Percentiles rank a stretch among this genome's conserved stretches.
These are phyloP conservation scores for Dryas octopetala DNA, from an alignment of 306 rosid genomes.

Conservation along the genomic window DNA sequence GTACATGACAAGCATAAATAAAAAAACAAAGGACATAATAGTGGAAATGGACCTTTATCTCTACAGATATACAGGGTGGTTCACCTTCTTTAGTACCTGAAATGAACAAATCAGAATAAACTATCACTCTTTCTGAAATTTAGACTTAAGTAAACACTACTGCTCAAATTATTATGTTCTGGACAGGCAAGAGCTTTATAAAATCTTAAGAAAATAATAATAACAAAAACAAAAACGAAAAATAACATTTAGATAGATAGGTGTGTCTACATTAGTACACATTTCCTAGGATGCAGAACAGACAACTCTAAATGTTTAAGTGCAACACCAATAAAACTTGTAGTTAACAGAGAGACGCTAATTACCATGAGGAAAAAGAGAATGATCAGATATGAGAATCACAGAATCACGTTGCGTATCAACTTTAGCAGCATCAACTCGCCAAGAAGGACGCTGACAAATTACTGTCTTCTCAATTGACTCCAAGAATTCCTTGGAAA, in stretches of 20 bases:
- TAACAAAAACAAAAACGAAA: neutral
- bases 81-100: conserved; percentile 55
- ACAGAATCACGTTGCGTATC: conserved; percentile 54
- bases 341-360: conserved; percentile 4
- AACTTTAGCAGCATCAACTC: conserved; percentile 74
- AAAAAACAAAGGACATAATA: neutral
- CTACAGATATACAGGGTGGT: conserved; percentile 71
- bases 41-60: conserved; percentile 69
- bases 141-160: neutral
- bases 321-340: conserved; percentile 6
- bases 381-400: conserved; percentile 81
- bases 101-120: conserved; percentile 28
- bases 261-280: neutral
- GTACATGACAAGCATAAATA: conserved; percentile 4
- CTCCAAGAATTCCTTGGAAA: conserved; percentile 63
- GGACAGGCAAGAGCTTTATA: neutral
- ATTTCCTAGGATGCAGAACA: neutral
- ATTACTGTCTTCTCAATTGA: conserved; percentile 47
- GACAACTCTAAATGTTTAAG: neutral
- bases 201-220: neutral
- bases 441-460: conserved; percentile 72
- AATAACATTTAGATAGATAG: neutral
- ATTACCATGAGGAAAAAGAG: conserved; percentile 67
- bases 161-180: neutral
- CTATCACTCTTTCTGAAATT: conserved; percentile 7